phyloP scores from a whole-genome alignment of 2,329 filamentous ascomycete genomes.

The Colletotrichum sp. region DNA sequence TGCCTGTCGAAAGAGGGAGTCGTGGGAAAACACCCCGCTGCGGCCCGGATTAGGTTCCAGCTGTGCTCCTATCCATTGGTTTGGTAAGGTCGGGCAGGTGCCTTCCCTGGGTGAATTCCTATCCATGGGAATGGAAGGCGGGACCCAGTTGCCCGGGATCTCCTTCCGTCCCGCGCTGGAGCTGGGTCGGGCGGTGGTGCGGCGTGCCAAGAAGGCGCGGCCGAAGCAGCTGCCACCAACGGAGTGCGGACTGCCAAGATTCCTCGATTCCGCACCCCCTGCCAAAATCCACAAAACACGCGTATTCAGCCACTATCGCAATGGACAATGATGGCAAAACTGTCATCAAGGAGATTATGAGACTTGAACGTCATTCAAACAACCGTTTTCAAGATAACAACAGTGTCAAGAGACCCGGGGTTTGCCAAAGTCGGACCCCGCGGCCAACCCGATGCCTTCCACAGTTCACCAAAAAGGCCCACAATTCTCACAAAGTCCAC shows the following conservation, averaged over 20 bases:
- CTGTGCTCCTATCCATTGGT: background rate
- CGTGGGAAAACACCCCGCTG: background rate
- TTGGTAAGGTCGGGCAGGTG: too few species aligned
- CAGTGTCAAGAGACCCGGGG: background rate
- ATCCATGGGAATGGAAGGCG: background rate
- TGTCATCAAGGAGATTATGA: background rate
- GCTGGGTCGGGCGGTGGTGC: background rate
- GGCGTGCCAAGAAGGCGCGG: background rate
- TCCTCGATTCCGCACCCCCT: background rate
- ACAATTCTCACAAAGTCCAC: background rate
- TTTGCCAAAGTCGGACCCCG: background rate
- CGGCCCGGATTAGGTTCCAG: background rate
- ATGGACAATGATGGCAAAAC: background rate
- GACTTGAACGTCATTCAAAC: background rate
- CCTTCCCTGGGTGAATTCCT: background rate
- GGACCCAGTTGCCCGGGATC: background rate
- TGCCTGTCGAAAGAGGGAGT: background rate
- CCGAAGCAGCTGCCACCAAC: background rate
- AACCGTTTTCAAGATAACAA: background rate
- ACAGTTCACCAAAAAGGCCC: background rate
- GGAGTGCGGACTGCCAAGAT: slow-evolving; percentile 1
- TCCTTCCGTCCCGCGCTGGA: background rate
- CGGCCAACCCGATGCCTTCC: background rate
- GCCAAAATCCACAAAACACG: background rate
- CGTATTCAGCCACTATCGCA: background rate